Evolutionary conservation across 2,329 filamentous ascomycete species (phyloP).

Genomic region (Fusarium lyarnte): DNA sequence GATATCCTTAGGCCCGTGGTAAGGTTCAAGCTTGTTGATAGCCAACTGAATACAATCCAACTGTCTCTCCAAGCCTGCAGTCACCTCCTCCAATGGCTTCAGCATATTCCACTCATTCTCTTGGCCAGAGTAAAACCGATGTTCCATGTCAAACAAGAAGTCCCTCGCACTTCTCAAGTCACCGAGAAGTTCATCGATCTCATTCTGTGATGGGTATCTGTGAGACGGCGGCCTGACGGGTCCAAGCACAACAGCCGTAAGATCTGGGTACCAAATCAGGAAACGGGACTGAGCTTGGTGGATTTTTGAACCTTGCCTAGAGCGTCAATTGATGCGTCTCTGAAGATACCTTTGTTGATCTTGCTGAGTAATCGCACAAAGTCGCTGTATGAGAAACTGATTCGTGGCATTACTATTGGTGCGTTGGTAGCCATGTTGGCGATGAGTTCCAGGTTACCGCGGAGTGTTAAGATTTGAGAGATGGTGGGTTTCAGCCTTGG

Average conservation of each 20-base stretch:
- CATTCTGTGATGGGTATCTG: not conserved
- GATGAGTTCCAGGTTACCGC: not conserved
- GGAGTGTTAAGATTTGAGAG: not conserved
- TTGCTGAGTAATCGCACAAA: not conserved
- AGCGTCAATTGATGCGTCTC: not conserved
- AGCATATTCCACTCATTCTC: not conserved
- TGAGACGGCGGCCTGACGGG: too few relatives aligned
- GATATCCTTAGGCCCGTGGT: not conserved
- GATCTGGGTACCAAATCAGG: not conserved
- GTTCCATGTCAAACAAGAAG: not conserved
- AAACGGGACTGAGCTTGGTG: not conserved
- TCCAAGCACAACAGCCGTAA: not conserved
- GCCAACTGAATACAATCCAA: not conserved
- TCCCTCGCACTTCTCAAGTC: not conserved
- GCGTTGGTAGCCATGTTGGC: not conserved
- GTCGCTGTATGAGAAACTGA: not conserved
- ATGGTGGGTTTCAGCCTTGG: not conserved
- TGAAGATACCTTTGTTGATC: not conserved
- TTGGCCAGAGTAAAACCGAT: not conserved
- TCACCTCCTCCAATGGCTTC: too few relatives aligned
- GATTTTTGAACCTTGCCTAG: not conserved
- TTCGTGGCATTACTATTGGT: not conserved
- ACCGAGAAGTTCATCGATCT: not conserved
- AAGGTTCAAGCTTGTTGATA: not conserved
- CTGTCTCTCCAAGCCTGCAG: not conserved